phyloP scores from a whole-genome alignment of 2,329 filamentous ascomycete species.

The Cladosporium colombiae region DNA sequence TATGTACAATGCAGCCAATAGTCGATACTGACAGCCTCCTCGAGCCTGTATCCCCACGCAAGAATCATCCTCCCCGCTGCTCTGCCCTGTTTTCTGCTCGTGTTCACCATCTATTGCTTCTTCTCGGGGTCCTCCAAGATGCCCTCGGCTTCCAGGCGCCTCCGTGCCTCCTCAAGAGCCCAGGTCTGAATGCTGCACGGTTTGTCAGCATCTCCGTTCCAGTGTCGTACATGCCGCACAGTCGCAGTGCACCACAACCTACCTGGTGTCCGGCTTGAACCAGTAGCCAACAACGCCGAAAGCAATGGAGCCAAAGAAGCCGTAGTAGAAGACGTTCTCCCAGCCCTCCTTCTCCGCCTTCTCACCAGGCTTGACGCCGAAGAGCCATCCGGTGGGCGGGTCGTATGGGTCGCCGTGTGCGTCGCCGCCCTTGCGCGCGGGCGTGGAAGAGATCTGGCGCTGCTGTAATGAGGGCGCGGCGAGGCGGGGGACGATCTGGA shows the following conservation, averaged over 20 bases:
- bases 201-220: constrained; percentile 7
- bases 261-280: constrained; percentile 99
- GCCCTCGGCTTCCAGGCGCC: constrained; percentile 93
- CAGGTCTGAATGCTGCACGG: constrained; percentile 88
- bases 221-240: background rate
- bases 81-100: background rate
- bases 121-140: constrained; percentile 76
- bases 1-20: constrained; percentile 24
- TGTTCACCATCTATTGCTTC: constrained; percentile 22
- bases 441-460: constrained; percentile 36
- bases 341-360: constrained; percentile 96
- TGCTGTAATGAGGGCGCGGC: constrained; percentile 27
- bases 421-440: constrained; percentile 49
- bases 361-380: constrained; percentile 90
- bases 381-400: constrained; percentile 87
- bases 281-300: constrained; percentile 79
- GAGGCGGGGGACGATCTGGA: constrained; percentile 36
- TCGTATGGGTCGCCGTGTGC: constrained; percentile 83
- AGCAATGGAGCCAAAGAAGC: constrained; percentile 76
- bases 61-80: background rate
- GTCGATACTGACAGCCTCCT: constrained; percentile 12
- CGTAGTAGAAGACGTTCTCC: constrained; percentile 84
- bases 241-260: constrained; percentile 50
- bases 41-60: constrained; percentile 15
- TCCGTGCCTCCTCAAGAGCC: constrained; percentile 94